Evolutionary conservation across 495 filamentous ascomycete species (phyloP).

Genomic region (Penicillium pulvis): DNA sequence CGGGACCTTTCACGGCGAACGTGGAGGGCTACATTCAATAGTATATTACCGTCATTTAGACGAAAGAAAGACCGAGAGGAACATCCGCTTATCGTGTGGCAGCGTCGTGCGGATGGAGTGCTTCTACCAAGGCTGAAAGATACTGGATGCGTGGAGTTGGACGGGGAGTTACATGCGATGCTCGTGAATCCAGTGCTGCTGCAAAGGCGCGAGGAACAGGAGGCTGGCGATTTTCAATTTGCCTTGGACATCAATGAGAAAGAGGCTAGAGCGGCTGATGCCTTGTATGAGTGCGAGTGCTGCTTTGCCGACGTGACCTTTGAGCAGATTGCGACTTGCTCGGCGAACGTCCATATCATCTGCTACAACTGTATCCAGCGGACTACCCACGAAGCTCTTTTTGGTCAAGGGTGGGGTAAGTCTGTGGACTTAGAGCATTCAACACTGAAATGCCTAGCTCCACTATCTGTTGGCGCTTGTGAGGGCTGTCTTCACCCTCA

Average conservation of each 20-base stretch:
- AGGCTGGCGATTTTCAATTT: conserved; percentile 60
- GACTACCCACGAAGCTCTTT: conserved; percentile 79
- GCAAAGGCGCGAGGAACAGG: conserved; percentile 56
- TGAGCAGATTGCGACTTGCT: conserved; percentile 80
- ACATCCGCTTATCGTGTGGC: conserved; percentile 69
- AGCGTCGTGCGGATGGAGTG: conserved; percentile 48
- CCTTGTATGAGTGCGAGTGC: conserved; percentile 86
- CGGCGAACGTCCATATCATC: conserved; percentile 70
- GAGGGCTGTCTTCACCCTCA: conserved; percentile 67
- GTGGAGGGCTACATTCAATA: conserved; percentile 82
- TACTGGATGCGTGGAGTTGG: conserved; percentile 77
- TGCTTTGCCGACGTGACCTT: conserved; percentile 80
- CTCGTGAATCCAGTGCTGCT: conserved; percentile 66
- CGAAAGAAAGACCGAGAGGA: conserved; percentile 59
- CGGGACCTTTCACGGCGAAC: conserved; percentile 74
- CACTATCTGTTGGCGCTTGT: conserved; percentile 63
- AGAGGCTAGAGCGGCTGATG: conserved; percentile 71
- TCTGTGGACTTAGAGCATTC: conserved; percentile 70
- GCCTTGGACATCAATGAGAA: conserved; percentile 70
- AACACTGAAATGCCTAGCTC: conserved; percentile 79
- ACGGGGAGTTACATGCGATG: conserved; percentile 71
- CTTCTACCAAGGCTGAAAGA: conserved; percentile 60
- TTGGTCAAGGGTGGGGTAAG: conserved; percentile 88
- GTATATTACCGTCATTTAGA: conserved; percentile 69
- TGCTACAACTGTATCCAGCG: conserved; percentile 84